Evolutionary conservation across 176 grass and related monocot species (phyloP).

Genomic region (Avena eriantha): DNA sequence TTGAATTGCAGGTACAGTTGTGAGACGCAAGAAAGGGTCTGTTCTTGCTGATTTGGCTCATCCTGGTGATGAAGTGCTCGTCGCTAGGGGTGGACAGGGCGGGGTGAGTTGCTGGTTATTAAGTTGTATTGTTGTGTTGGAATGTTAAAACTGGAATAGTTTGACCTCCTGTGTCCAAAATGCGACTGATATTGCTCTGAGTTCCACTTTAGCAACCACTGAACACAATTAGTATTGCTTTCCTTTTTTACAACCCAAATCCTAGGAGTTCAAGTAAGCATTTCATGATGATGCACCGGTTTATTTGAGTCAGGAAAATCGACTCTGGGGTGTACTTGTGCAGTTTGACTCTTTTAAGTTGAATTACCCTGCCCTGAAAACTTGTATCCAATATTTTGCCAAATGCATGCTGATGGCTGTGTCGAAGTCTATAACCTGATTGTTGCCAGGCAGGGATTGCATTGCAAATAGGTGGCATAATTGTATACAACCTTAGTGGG

Average conservation of each 20-base stretch:
- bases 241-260: too few relatives aligned
- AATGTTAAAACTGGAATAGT: neutral
- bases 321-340: too few relatives aligned
- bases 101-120: slow-evolving; percentile 67
- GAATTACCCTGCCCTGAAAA: neutral
- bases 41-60: slow-evolving; percentile 87
- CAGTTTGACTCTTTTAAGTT: neutral
- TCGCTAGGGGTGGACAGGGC: slow-evolving; percentile 93
- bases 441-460: neutral
- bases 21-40: slow-evolving; percentile 86
- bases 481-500: neutral
- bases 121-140: neutral
- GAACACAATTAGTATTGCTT: too few relatives aligned
- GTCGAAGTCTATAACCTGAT: slow-evolving; percentile 8
- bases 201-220: too few relatives aligned
- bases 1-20: slow-evolving; percentile 72
- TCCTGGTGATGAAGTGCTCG: slow-evolving; percentile 81
- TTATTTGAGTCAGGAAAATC: too few relatives aligned
- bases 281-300: too few relatives aligned
- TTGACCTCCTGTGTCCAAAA: too few relatives aligned
- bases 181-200: too few relatives aligned
- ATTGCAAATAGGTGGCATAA: neutral
- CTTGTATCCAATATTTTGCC: slow-evolving; percentile 11
- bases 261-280: too few relatives aligned
- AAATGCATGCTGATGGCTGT: neutral